Percentiles rank a stretch among this genome's conserved stretches.
These are phyloP conservation scores for Aspergillus sp. DNA, from an alignment of 2,329 filamentous ascomycete genomes.

Conservation along the genomic window DNA sequence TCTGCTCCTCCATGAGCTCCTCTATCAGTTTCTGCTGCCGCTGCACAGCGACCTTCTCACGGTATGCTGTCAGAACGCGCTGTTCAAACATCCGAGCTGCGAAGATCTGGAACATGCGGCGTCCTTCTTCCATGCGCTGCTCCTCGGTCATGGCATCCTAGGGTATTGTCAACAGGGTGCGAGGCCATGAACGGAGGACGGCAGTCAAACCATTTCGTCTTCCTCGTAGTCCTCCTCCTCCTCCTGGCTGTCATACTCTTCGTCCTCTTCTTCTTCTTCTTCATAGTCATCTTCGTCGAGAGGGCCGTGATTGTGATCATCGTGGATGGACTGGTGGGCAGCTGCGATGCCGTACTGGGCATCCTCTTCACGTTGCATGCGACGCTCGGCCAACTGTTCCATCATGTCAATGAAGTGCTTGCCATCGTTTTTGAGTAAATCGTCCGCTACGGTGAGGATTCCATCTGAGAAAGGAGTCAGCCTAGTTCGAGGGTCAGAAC, in stretches of 20 bases:
- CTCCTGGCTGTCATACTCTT: slow-evolving; percentile 53
- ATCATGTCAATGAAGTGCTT: slow-evolving; percentile 99
- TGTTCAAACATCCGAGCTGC: slow-evolving; percentile 99
- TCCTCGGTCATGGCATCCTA: slow-evolving; percentile 96
- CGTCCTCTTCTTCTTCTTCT: slow-evolving; percentile 68
- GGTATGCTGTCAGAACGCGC: slow-evolving; percentile 89
- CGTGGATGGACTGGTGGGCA: slow-evolving; percentile 51
- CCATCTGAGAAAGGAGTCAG: slow-evolving; percentile 54
- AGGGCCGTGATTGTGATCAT: slow-evolving; percentile 65
- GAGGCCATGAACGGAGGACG: slow-evolving; percentile 4
- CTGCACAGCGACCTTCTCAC: slow-evolving; percentile 90
- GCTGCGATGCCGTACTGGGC: slow-evolving; percentile 58
- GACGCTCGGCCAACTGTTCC: slow-evolving; percentile 94
- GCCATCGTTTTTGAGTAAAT: slow-evolving; percentile 95
- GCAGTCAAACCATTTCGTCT: slow-evolving; percentile 50
- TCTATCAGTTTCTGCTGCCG: slow-evolving; percentile 83
- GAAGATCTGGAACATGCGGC: slow-evolving; percentile 99
- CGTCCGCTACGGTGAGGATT: slow-evolving; percentile 96
- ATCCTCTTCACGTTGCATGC: slow-evolving; percentile 94
- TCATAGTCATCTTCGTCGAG: slow-evolving; percentile 66
- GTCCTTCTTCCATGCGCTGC: slow-evolving; percentile 96
- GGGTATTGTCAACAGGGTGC: slow-evolving; percentile 23
- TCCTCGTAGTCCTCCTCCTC: slow-evolving; percentile 58
- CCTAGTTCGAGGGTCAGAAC: slow-evolving; percentile 8
- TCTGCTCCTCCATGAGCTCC: slow-evolving; percentile 78